Percentiles rank a stretch among this genome's conserved stretches.
These are phyloP conservation scores for Penicillium lividum DNA, from an alignment of 495 filamentous ascomycete species.

Conservation along the genomic window DNA sequence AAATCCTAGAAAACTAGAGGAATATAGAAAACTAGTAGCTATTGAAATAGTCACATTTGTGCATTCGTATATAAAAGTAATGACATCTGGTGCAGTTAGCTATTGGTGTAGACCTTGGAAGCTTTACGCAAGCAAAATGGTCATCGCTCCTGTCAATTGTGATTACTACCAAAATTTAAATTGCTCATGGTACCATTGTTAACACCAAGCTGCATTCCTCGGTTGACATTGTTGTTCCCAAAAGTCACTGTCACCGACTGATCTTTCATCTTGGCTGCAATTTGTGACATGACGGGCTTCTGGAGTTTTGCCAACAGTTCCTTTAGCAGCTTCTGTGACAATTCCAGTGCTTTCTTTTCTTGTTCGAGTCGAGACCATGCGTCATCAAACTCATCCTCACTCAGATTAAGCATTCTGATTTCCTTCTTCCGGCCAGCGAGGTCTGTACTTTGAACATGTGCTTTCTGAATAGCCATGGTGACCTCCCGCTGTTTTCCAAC, in stretches of 20 bases:
- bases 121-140: not conserved
- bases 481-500: not conserved
- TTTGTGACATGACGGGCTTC: not conserved
- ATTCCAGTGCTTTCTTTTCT: not conserved
- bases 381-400: not conserved
- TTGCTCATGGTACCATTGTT: constrained; percentile 1
- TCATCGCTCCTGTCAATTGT: not conserved
- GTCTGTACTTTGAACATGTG: not conserved
- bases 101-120: too few relatives aligned
- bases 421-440: not conserved
- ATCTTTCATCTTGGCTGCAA: not conserved
- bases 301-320: constrained; percentile 3
- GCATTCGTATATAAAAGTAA: not conserved
- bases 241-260: constrained; percentile 1
- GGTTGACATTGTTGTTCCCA: not conserved
- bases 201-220: not conserved
- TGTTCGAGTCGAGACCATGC: not conserved
- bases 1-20: too few relatives aligned
- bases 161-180: not conserved
- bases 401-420: not conserved
- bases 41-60: not conserved
- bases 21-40: not conserved
- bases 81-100: not conserved
- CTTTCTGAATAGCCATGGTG: not conserved
- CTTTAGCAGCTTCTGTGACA: not conserved